Evolutionary conservation across 495 filamentous ascomycete genomes (phyloP).

Genomic region (Neurospora tetraspora): DNA sequence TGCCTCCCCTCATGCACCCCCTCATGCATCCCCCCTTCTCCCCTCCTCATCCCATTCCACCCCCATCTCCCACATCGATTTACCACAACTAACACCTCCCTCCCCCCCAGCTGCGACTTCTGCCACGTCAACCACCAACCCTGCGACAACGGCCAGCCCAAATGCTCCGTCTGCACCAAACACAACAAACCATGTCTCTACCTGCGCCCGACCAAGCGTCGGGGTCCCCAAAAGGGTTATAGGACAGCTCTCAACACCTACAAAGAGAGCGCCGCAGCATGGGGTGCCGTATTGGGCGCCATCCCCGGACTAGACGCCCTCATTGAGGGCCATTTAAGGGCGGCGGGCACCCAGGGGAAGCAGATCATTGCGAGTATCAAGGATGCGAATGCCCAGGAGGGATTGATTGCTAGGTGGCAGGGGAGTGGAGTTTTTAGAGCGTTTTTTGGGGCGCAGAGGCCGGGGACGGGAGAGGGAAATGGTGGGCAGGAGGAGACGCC

Average conservation of each 20-base stretch:
- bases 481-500: no score
- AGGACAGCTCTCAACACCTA: conserved; percentile 30
- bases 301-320: conserved; percentile 28
- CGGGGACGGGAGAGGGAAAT: conserved; percentile 1
- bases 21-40: no score
- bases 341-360: conserved; percentile 11
- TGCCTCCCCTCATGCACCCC: no score
- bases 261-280: conserved; percentile 30
- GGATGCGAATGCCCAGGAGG: conserved; percentile 25
- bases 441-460: conserved; percentile 16
- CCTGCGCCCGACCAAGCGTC: conserved; percentile 27
- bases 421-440: conserved; percentile 24
- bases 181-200: conserved; percentile 29
- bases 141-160: conserved; percentile 29
- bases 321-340: conserved; percentile 23
- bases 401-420: conserved; percentile 24
- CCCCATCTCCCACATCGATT: not conserved
- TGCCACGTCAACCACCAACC: conserved; percentile 32
- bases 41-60: not conserved
- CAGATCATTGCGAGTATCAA: conserved; percentile 21
- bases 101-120: conserved; percentile 23
- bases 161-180: conserved; percentile 25
- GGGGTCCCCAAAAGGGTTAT: conserved; percentile 28
- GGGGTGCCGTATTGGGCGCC: conserved; percentile 25
- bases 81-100: not conserved